Evolutionary conservation across 2,329 filamentous ascomycete genomes (phyloP), one percentile per base, ranked within the genome.

Genomic region (Trichoderma sp.): DNA sequence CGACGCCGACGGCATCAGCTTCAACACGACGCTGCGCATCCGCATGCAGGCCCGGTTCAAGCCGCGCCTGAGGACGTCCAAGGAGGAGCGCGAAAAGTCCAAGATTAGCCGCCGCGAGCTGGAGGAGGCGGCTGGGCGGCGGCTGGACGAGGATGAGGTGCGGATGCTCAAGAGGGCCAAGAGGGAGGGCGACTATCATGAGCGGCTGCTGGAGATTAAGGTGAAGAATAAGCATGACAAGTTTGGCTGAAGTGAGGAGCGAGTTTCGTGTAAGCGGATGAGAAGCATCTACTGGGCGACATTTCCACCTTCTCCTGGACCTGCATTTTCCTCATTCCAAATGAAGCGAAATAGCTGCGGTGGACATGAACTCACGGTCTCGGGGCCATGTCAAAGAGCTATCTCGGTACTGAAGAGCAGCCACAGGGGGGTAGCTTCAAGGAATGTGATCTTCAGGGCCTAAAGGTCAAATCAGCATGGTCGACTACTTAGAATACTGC

Each of bases 1-100:
- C 58, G 93, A 97, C 77, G 90, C 88, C 8, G 87, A 89, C 15
- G 80, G 82, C 9, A 87, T 89, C 60, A 86, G 83, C 5, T 92
- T 91, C 74, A 86, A 86, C 73, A 93, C 92, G 10, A 90, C 89
- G 7, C 77, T 97, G 69, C 86, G 92, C 59, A 87, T 98, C 73
- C 90, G 94, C 64, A 97, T 98, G 94, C 94, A 98, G 81, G 93
- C 94, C 25, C 86, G 92, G 60, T 98, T 97, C 82, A 97, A 97
- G 83, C 94, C 94, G 9, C 86, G 87, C 70, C 79, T 95, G 54
- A 92, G 90, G 79, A 90, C 90, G 10, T 87, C 85, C 0, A 96
- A 94, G 80, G 93, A 94, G 76, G 91, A 92, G 71, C 95, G 91
- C 81, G 91, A 92, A 0, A 85, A 86, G 72, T 90, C 94, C 73